Conservation (phyloP, 1,139 yeast species). For the Hanseniaspora uvarum region DNA sequence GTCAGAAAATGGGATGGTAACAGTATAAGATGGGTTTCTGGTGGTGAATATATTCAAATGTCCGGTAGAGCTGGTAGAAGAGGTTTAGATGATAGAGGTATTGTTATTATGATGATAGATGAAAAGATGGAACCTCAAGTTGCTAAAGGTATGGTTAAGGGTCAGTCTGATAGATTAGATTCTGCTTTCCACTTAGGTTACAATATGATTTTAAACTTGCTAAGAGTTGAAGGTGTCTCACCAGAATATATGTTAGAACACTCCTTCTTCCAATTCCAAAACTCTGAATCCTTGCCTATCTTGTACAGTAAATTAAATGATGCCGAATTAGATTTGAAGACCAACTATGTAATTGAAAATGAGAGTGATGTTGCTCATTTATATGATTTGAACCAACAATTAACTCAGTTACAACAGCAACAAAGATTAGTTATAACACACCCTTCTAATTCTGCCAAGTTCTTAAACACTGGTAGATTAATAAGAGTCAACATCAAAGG, state of each 20-base stretch:
- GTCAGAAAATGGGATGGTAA: conserved; percentile 98
- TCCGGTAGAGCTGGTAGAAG: conserved; percentile 99
- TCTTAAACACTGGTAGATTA: conserved; percentile 81
- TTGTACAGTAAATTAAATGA: conserved; percentile 56
- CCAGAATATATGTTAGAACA: conserved; percentile 95
- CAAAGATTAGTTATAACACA: conserved; percentile 78
- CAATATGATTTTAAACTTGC: conserved; percentile 88
- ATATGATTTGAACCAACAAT: conserved; percentile 66
- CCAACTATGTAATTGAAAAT: conserved; percentile 53
- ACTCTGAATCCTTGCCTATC: conserved; percentile 77
- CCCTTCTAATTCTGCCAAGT: conserved; percentile 76
- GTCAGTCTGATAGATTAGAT: conserved; percentile 91
- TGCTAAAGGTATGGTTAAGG: conserved; percentile 98
- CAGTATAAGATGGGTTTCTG: conserved; percentile 96
- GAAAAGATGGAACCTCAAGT: conserved; percentile 99
- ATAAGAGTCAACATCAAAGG: conserved; percentile 47
- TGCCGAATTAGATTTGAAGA: conserved; percentile 39
- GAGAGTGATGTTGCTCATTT: conserved; percentile 68
- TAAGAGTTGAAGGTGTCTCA: conserved; percentile 96
- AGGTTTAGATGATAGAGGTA: conserved; percentile 97
- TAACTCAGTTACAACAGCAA: conserved; percentile 63
- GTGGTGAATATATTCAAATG: conserved; percentile 99
- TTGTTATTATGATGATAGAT: conserved; percentile 97
- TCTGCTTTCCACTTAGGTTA: conserved; percentile 95
- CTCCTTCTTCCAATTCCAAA: conserved; percentile 92